phyloP scores from a whole-genome alignment of 2,329 filamentous ascomycete genomes.

The Graphiopsis chlorocephala region DNA sequence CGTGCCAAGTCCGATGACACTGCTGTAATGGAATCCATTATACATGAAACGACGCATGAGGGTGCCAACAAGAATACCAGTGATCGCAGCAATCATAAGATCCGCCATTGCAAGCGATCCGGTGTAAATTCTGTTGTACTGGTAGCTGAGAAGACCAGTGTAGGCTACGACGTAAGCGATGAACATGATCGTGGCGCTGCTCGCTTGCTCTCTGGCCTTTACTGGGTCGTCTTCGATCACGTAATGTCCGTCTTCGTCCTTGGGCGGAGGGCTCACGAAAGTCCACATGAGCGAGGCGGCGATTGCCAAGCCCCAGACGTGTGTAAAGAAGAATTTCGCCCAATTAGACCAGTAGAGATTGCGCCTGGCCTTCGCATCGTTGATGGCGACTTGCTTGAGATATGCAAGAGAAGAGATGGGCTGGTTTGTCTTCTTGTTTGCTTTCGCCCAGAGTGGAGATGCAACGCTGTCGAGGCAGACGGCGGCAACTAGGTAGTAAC shows the following conservation, averaged over 20 bases:
- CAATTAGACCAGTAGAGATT: conserved; percentile 53
- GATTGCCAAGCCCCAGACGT: conserved; percentile 53
- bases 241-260: not conserved
- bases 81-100: conserved; percentile 44
- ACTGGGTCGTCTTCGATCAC: not conserved
- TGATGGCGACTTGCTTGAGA: conserved; percentile 45
- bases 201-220: conserved; percentile 17
- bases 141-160: conserved; percentile 54
- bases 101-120: conserved; percentile 50
- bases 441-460: conserved; percentile 21
- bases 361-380: conserved; percentile 46
- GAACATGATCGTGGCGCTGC: conserved; percentile 49
- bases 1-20: conserved; percentile 48
- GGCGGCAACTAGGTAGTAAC: conserved; percentile 57
- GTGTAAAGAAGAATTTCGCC: conserved; percentile 49
- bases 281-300: conserved; percentile 52
- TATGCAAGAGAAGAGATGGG: conserved; percentile 21
- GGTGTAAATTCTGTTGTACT: conserved; percentile 47
- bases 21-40: conserved; percentile 44
- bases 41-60: conserved; percentile 39
- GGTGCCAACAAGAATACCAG: conserved; percentile 49
- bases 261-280: conserved; percentile 39
- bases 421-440: conserved; percentile 23
- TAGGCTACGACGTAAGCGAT: conserved; percentile 50
- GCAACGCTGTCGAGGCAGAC: conserved; percentile 54